Evolutionary conservation across 495 filamentous ascomycete species (phyloP), one percentile per base, ranked within the genome.

Genomic region (Immersiella caudata): DNA sequence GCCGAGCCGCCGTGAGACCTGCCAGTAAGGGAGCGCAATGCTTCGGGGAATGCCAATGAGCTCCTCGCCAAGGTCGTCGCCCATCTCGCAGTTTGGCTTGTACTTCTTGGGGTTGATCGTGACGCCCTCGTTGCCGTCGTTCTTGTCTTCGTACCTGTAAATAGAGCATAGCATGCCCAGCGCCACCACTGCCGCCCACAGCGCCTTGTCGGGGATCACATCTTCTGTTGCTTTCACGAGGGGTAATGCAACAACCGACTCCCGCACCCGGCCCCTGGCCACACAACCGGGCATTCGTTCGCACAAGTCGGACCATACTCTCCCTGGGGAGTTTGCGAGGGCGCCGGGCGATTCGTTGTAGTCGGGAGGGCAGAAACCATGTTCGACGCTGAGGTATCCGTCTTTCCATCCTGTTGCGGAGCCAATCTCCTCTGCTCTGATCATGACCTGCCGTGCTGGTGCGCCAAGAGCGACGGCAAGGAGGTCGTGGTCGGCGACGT

Each of bases 241-340:
- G 4, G 83, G 79, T 21, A 86, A 62, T 1, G 80, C 78, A n/a
- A 79, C 78, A 24, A 86, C 73, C 1, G 81, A 80, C 59, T 85
- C 81, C 35, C 81, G 71, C 2, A 83, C 79, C 64, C 79, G 78
- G 3, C 83, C 83, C 56, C 83, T 69, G 11, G 82, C 77, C 14
- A 84, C 81, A 49, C 81, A 80, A 0, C 83, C 83, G 0, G 83
- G 83, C 82, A 85, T 85, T 24, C 83, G 75, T 59, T 83, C 80
- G 69, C 82, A 84, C 1, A 86, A 74, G 65, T 85, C 83, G 8
- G 81, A 79, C 83, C 83, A 86, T 67, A 84, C 79, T 59, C 83
- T 75, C 6, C 83, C 83, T 0, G 81, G 81, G 0, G 82, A 82
- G 58, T 74, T 78, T 22, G 81, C 76, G 14, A 86, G 74, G 0